A percentile compares a stretch with the other conserved stretches of the same genome.
Conservation (phyloP, 2,329 filamentous ascomycete genomes). For the Scedosporium aurantiacum region DNA sequence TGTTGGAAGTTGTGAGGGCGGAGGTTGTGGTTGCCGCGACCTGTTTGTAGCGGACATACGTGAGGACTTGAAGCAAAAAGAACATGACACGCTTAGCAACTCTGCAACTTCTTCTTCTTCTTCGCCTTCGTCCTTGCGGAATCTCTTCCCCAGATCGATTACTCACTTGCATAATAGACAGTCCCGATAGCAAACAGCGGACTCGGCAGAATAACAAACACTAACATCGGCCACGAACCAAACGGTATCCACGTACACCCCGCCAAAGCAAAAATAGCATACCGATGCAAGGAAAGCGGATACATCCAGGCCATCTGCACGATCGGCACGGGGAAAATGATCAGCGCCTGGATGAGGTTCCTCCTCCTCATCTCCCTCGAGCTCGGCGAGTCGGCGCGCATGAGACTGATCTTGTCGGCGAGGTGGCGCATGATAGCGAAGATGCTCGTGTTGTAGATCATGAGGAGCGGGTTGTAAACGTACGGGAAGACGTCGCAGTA, state of each 20-base stretch:
- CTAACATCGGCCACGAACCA: constrained; percentile 33
- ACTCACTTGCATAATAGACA: constrained; percentile 36
- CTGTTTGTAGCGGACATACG: constrained; percentile 35
- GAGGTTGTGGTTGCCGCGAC: constrained; percentile 29
- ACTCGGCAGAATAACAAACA: constrained; percentile 37
- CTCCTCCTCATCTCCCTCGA: constrained; percentile 28
- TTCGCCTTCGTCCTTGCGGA: not conserved
- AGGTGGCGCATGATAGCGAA: constrained; percentile 45
- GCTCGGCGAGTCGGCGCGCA: constrained; percentile 28
- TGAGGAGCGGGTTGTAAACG: constrained; percentile 31
- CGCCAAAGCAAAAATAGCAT: constrained; percentile 34
- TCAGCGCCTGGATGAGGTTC: constrained; percentile 35
- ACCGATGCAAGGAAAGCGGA: constrained; percentile 36
- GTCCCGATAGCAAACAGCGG: constrained; percentile 31
- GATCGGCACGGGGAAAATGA: constrained; percentile 43
- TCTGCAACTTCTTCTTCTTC: not conserved
- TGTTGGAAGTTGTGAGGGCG: constrained; percentile 27
- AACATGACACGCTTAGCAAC: not conserved
- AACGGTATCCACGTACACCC: constrained; percentile 37
- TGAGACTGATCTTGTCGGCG: constrained; percentile 35
- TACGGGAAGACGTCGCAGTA: constrained; percentile 43
- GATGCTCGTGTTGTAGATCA: constrained; percentile 38
- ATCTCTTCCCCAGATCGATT: not conserved
- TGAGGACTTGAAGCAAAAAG: constrained; percentile 26
- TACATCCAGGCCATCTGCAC: constrained; percentile 37